phyloP scores from a whole-genome alignment of 352 stramenopile genomes.

The Thalassiosira sp. region DNA sequence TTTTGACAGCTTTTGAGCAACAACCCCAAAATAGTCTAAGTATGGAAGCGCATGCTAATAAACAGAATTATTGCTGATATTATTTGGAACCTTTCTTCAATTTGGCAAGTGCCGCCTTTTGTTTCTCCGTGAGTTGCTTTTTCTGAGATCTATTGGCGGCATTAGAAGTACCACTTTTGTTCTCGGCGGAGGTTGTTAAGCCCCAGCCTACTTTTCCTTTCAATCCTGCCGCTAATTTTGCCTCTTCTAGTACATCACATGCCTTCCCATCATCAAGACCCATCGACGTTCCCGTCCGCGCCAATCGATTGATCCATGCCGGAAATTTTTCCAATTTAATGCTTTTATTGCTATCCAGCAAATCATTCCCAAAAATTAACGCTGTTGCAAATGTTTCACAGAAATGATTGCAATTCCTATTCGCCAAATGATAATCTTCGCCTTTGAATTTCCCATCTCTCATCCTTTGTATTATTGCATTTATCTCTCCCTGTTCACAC shows the following conservation, averaged over 20 bases:
- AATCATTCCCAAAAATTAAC: slow-evolving; percentile 49
- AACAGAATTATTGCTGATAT: slow-evolving; percentile 4
- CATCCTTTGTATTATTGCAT: slow-evolving; percentile 49
- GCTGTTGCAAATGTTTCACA: slow-evolving; percentile 60
- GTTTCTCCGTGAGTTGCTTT: slow-evolving; percentile 56
- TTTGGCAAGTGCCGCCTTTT: slow-evolving; percentile 53
- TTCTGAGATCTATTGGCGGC: slow-evolving; percentile 36
- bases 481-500: slow-evolving; percentile 50
- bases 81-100: slow-evolving; percentile 47
- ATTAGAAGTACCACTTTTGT: slow-evolving; percentile 3
- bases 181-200: slow-evolving; percentile 14
- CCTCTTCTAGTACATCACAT: slow-evolving; percentile 50
- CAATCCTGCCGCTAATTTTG: slow-evolving; percentile 33
- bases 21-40: neutral
- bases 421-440: slow-evolving; percentile 59
- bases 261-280: slow-evolving; percentile 45
- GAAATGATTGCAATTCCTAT: slow-evolving; percentile 78
- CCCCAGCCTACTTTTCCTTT: slow-evolving; percentile 46
- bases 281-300: slow-evolving; percentile 49
- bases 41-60: no score
- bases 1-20: slow-evolving; percentile 12
- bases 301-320: slow-evolving; percentile 64
- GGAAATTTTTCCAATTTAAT: slow-evolving; percentile 58
- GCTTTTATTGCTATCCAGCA: slow-evolving; percentile 29
- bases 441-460: slow-evolving; percentile 52